A percentile compares a stretch with the other conserved stretches of the same genome.
Evolutionary conservation across 1,284 basidiomycete genomes (phyloP).

Genomic region (Marasmius oreades): DNA sequence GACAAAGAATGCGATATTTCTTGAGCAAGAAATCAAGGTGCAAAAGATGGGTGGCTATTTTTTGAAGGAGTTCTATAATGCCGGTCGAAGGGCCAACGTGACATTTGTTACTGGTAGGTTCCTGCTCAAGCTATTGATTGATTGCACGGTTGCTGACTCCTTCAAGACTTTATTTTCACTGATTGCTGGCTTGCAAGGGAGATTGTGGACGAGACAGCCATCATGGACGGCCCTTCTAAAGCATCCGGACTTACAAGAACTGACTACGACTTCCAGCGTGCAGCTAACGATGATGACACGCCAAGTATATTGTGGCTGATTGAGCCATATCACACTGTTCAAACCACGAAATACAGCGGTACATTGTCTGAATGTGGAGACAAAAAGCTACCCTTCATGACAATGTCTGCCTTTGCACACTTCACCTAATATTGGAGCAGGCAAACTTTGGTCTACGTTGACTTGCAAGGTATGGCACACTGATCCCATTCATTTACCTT

Average conservation of each 20-base stretch:
- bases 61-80: neutral
- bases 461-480: neutral
- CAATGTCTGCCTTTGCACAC: constrained; percentile 3
- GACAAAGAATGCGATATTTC: neutral
- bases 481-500: neutral
- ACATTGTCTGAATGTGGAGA: neutral
- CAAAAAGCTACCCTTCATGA: neutral
- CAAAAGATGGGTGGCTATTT: neutral
- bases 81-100: neutral
- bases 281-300: neutral
- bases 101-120: neutral
- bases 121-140: neutral
- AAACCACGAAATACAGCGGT: neutral
- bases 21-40: neutral
- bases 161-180: neutral
- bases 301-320: neutral
- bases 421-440: neutral
- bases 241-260: neutral
- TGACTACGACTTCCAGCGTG: neutral
- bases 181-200: neutral
- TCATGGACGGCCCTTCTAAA: neutral
- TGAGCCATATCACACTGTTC: neutral
- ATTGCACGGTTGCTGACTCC: neutral
- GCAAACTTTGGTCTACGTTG: neutral
- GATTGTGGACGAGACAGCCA: neutral